Conservation (phyloP, 148 eudicot species). For the Chenopodium suecicum region DNA sequence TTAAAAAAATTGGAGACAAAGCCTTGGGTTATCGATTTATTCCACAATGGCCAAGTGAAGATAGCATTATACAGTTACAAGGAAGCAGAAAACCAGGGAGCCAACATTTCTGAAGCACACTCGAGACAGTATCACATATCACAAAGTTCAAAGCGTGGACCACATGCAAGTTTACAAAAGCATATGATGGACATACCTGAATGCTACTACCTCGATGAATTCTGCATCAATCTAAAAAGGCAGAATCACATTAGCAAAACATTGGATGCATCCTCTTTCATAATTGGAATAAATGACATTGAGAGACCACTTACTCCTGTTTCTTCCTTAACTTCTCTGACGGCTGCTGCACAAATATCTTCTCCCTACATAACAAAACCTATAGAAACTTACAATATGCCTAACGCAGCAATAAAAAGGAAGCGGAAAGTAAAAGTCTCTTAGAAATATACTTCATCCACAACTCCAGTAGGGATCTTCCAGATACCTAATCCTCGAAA, state of each 20-base stretch:
- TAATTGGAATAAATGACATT: not conserved
- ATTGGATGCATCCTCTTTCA: not conserved
- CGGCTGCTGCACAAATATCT: constrained; percentile 61
- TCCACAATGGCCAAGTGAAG: not conserved
- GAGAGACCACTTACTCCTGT: constrained; percentile 63
- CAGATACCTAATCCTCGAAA: constrained; percentile 63
- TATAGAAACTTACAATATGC: constrained; percentile 5
- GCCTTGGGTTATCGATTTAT: not conserved
- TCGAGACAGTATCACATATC: not conserved
- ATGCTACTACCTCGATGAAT: constrained; percentile 71
- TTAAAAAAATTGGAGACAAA: not conserved
- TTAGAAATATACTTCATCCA: constrained; percentile 59
- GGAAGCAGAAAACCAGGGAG: constrained; percentile 6
- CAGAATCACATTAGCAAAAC: constrained; percentile 16
- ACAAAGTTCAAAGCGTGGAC: constrained; percentile 2
- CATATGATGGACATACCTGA: constrained; percentile 42
- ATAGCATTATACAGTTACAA: not conserved
- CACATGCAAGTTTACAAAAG: not conserved
- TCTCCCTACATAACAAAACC: constrained; percentile 57
- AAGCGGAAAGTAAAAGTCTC: not conserved
- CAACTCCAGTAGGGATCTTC: constrained; percentile 90
- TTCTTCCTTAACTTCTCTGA: constrained; percentile 92
- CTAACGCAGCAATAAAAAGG: not conserved
- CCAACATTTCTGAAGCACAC: not conserved
- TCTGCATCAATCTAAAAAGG: constrained; percentile 65